A percentile compares a stretch with the other conserved stretches of the same genome.
These are phyloP conservation scores for Tulasnella sp. DNA, from an alignment of 768 basidiomycete genomes.

Conservation along the genomic window DNA sequence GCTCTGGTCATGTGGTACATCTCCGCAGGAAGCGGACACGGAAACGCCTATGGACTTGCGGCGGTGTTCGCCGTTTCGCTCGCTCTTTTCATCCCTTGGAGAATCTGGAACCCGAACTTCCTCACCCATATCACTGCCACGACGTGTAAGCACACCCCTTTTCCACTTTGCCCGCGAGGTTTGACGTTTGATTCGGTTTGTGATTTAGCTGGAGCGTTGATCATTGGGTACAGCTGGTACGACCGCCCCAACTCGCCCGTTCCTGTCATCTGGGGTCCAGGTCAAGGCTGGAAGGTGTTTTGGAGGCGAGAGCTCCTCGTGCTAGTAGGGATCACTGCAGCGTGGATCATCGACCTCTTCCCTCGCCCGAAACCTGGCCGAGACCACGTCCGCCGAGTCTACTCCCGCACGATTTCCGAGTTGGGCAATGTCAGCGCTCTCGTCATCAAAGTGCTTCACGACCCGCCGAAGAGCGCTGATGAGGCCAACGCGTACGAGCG, in stretches of 20 bases:
- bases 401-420: not conserved
- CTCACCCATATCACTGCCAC: conserved; percentile 2
- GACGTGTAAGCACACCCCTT: not conserved
- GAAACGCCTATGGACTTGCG: conserved; percentile 6
- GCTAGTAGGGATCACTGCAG: conserved; percentile 1
- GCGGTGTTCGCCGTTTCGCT: not conserved
- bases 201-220: not conserved
- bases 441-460: not conserved
- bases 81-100: not conserved
- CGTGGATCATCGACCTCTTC: conserved; percentile 8
- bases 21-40: conserved; percentile 8
- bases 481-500: not conserved
- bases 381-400: conserved; percentile 1
- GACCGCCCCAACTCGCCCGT: conserved; percentile 4
- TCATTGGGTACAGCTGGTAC: conserved; percentile 10
- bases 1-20: conserved; percentile 10
- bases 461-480: not conserved
- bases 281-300: conserved; percentile 1
- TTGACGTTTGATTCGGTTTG: not conserved
- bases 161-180: too few species aligned
- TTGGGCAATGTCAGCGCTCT: not conserved
- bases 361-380: conserved; percentile 7
- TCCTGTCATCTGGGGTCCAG: not conserved
- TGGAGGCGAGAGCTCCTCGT: conserved; percentile 6
- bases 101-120: conserved; percentile 9